Percentiles rank a stretch among this genome's conserved stretches.
Conservation (phyloP, 1,284 basidiomycete species). For the Vanrija sp. region DNA sequence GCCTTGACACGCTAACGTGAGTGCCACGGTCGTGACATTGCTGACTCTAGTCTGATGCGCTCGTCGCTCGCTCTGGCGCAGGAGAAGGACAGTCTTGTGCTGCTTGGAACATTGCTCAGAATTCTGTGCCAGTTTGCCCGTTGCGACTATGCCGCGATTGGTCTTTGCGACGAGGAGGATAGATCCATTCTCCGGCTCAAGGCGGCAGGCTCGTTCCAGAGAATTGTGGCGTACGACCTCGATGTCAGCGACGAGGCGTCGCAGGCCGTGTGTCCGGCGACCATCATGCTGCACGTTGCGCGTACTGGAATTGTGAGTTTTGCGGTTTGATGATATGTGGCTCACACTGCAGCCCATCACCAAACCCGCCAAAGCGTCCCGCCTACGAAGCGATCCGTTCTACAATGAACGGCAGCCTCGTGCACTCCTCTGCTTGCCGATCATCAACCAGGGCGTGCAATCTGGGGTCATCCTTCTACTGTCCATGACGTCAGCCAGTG, state of each 20-base stretch:
- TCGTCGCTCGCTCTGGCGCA: constrained; percentile 36
- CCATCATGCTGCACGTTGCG: constrained; percentile 36
- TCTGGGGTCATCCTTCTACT: constrained; percentile 34
- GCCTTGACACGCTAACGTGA: constrained; percentile 14
- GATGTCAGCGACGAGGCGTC: constrained; percentile 22
- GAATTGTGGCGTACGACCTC: constrained; percentile 30
- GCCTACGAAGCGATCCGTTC: constrained; percentile 30
- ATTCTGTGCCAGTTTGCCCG: constrained; percentile 36
- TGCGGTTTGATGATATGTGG: neutral
- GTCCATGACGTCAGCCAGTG: constrained; percentile 21
- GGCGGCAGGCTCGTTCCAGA: constrained; percentile 31
- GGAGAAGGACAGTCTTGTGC: constrained; percentile 32
- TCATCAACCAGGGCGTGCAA: constrained; percentile 31
- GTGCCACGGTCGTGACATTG: neutral
- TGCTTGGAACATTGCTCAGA: constrained; percentile 31
- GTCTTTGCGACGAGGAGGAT: constrained; percentile 25
- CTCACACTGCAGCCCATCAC: constrained; percentile 19
- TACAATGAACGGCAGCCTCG: constrained; percentile 26
- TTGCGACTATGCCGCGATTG: constrained; percentile 40
- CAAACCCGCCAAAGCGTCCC: constrained; percentile 9
- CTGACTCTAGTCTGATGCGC: constrained; percentile 28
- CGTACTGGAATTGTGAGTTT: constrained; percentile 18
- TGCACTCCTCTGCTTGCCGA: constrained; percentile 32
- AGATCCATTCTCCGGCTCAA: constrained; percentile 22
- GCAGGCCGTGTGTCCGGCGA: constrained; percentile 24